Conservation (phyloP, 805 yeast species). For the Kodamaea fukazawae region DNA sequence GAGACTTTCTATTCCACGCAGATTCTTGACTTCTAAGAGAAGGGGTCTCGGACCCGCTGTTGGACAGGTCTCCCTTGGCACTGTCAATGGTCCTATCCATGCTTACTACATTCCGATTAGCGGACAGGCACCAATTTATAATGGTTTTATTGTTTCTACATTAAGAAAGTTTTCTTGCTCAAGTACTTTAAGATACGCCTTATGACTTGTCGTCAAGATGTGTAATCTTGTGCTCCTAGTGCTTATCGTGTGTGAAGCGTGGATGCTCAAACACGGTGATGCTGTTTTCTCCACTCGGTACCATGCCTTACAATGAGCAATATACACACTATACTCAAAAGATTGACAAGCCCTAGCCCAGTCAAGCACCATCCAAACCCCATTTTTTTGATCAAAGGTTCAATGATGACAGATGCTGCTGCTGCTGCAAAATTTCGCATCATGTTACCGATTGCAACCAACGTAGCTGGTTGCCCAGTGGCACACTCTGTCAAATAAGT, state of each 20-base stretch:
- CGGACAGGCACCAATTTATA: too few species aligned
- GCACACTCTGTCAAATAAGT: conserved; percentile 53
- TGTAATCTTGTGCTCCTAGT: too few species aligned
- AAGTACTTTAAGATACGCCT: too few species aligned
- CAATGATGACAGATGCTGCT: conserved; percentile 46
- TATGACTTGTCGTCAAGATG: too few species aligned
- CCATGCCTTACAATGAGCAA: conserved; percentile 21
- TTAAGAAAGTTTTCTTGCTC: too few species aligned
- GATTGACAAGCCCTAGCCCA: conserved; percentile 40
- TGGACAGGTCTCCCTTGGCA: too few species aligned
- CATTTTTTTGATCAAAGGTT: conserved; percentile 29
- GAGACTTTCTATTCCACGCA: conserved; percentile 19
- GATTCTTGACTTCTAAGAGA: not conserved
- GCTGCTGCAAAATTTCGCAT: conserved; percentile 56
- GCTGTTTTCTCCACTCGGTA: conserved; percentile 22
- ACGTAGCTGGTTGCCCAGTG: conserved; percentile 48
- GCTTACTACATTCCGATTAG: too few species aligned
- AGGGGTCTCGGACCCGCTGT: too few species aligned
- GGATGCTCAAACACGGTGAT: not conserved
- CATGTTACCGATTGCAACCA: conserved; percentile 53
- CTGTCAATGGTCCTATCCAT: too few species aligned
- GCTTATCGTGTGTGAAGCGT: too few species aligned
- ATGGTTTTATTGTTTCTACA: too few species aligned
- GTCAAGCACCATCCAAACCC: conserved; percentile 58
- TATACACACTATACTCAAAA: conserved; percentile 17